Base-by-base conservation (phyloP, 208 protist species). In the Leishmania mexicana region DNA sequence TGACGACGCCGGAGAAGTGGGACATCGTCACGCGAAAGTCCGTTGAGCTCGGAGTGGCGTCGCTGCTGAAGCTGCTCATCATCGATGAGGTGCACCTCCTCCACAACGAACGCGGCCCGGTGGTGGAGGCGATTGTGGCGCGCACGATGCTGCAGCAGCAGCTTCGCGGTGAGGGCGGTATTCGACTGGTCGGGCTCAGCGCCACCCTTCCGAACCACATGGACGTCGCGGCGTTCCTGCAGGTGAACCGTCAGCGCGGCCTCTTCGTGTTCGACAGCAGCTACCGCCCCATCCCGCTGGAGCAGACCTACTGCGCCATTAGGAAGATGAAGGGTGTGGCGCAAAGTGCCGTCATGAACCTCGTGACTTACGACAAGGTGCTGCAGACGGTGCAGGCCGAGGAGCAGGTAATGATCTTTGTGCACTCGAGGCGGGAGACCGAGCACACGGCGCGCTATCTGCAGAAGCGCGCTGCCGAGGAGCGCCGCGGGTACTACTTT, bases 1-100 rank as follows among this genome's bases (percentile, higher is more conserved):
- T 99, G 6, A 99, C 99, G 19, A 99, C 99, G 21, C 99, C 99
- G 15, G 99, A 99, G 90, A 99, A 99, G 94, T 99, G 99, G 99
- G 99, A 99, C 86, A 98, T 99, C 68, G 98, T 99, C 57, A 99
- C 99, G 19, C 94, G 99, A 79, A 99, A 99, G 85, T 93, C 94
- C 28, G 91, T 99, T 28, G 89, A 99, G 62, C 98, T 99, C 24
- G 93, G 93, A 28, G 91, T 98, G 24, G 93, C 93, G 3, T 87
- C 92, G 10, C 81, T 93, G 83, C 88, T 98, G 49, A 90, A 92
- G 76, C 86, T 99, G 49, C 80, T 99, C 31, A 99, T 99, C 81
- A 97, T 99, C 77, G 99, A 99, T 85, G 98, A 99, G 90, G 98
- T 99, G 79, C 99, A 99, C 89, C 89, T 99, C 24, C 92, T 99